A percentile compares a stretch with the other conserved stretches of the same genome.
phyloP scores from a whole-genome alignment of 2,329 filamentous ascomycete species.

The Trichoderma sp. region DNA sequence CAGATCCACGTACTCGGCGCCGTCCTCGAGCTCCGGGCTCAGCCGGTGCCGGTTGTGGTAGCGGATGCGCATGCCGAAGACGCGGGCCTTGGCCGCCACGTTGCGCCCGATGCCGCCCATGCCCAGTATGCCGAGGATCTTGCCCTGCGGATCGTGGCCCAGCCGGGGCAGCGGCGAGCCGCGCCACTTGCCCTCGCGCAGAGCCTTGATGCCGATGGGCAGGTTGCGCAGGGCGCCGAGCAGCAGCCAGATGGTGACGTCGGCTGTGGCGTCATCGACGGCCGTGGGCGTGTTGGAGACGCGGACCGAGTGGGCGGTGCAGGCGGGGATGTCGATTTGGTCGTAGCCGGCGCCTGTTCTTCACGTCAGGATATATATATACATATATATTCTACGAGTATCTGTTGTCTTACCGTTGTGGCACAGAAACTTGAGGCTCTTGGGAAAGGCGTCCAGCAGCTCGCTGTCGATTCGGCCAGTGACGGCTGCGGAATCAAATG shows the following conservation, averaged over 20 bases:
- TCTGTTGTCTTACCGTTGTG: constrained; percentile 59
- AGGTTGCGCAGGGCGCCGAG: constrained; percentile 78
- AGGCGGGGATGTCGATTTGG: constrained; percentile 73
- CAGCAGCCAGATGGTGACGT: constrained; percentile 78
- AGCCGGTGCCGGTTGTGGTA: constrained; percentile 73
- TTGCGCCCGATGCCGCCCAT: constrained; percentile 86
- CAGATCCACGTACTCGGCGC: constrained; percentile 70
- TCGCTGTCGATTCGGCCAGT: constrained; percentile 73
- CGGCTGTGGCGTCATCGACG: constrained; percentile 81
- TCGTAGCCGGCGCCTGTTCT: constrained; percentile 89
- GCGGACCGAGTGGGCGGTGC: constrained; percentile 64
- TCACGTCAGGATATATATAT: too few relatives aligned
- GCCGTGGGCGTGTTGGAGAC: constrained; percentile 83
- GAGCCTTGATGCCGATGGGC: constrained; percentile 62
- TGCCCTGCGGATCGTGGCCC: constrained; percentile 78
- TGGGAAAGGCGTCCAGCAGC: constrained; percentile 60
- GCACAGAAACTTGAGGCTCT: constrained; percentile 58
- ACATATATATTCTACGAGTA: too few relatives aligned
- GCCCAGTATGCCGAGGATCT: constrained; percentile 76
- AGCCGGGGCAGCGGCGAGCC: constrained; percentile 58
- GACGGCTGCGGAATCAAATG: constrained; percentile 62
- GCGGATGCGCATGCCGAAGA: constrained; percentile 73
- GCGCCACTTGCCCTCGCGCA: constrained; percentile 69
- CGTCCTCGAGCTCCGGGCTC: constrained; percentile 54
- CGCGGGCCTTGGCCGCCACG: constrained; percentile 71